phyloP scores from a whole-genome alignment of 805 yeast species.

The Metschnikowia chrysomelidarum region DNA sequence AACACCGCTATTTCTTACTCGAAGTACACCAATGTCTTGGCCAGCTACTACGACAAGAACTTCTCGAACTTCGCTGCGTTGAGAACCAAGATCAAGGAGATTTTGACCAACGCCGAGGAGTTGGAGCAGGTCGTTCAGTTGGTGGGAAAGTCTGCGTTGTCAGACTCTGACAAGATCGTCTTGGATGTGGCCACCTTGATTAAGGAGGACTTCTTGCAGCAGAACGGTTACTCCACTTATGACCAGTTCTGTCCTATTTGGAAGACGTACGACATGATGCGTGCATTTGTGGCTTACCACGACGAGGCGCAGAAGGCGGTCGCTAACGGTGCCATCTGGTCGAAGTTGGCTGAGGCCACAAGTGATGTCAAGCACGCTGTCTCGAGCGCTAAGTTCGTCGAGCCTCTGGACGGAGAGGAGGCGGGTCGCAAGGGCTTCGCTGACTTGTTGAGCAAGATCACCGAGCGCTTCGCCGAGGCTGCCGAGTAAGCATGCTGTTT shows the following conservation, averaged over 20 bases:
- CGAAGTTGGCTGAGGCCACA: constrained; percentile 85
- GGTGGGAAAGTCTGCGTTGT: constrained; percentile 97
- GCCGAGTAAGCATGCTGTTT: constrained; percentile 59
- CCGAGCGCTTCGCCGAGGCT: constrained; percentile 93
- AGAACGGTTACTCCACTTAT: constrained; percentile 97
- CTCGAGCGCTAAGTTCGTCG: constrained; percentile 92
- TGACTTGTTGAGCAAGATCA: constrained; percentile 67
- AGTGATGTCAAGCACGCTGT: constrained; percentile 90
- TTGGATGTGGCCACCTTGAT: constrained; percentile 88
- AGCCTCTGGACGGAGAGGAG: constrained; percentile 87
- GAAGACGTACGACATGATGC: constrained; percentile 99
- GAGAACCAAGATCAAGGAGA: constrained; percentile 92
- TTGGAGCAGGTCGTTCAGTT: constrained; percentile 98
- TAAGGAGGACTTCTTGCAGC: constrained; percentile 98
- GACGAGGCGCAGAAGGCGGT: constrained; percentile 98
- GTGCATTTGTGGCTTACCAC: constrained; percentile 82
- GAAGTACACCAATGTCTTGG: constrained; percentile 85
- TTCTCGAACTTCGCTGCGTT: constrained; percentile 89
- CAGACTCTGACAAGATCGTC: constrained; percentile 95
- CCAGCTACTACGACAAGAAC: constrained; percentile 78
- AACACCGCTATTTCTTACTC: constrained; percentile 96
- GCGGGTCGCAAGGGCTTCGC: constrained; percentile 76
- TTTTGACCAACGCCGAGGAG: constrained; percentile 95
- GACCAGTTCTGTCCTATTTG: constrained; percentile 99
- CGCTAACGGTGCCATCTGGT: constrained; percentile 92